Conservation (phyloP, 352 stramenopile genomes). For the Globisporangium apiculatum region DNA sequence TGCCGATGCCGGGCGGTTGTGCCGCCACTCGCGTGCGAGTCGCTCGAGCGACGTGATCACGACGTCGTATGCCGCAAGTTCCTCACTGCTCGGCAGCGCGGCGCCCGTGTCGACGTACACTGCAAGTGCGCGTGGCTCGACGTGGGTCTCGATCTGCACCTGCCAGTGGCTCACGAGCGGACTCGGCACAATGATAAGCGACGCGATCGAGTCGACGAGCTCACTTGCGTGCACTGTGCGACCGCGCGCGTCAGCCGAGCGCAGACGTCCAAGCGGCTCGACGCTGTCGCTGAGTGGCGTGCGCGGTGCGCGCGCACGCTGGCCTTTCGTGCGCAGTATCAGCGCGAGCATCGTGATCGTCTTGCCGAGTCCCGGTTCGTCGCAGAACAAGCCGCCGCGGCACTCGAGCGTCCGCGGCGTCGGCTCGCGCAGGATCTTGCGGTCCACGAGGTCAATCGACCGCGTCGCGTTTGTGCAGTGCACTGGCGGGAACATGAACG, state of each 20-base stretch:
- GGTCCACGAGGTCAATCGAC: slow-evolving; percentile 55
- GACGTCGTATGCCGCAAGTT: slow-evolving; percentile 57
- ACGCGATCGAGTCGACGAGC: slow-evolving; percentile 37
- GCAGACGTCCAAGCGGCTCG: slow-evolving; percentile 17
- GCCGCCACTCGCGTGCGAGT: slow-evolving; percentile 58
- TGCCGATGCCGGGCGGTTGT: slow-evolving; percentile 42
- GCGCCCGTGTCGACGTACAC: slow-evolving; percentile 38
- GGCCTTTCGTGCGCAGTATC: slow-evolving; percentile 69
- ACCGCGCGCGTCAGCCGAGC: slow-evolving; percentile 31
- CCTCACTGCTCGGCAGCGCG: slow-evolving; percentile 26
- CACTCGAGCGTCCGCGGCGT: slow-evolving; percentile 25
- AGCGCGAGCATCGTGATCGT: slow-evolving; percentile 83
- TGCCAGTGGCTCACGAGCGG: slow-evolving; percentile 74
- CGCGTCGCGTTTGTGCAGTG: slow-evolving; percentile 10
- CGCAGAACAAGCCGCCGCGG: slow-evolving; percentile 72
- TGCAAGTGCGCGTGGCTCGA: slow-evolving; percentile 22
- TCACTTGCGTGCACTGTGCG: slow-evolving; percentile 37
- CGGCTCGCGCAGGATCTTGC: slow-evolving; percentile 19
- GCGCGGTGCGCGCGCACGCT: slow-evolving; percentile 18
- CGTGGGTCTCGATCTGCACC: slow-evolving; percentile 62
- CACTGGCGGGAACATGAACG: slow-evolving; percentile 38
- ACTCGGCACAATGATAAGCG: slow-evolving; percentile 67
- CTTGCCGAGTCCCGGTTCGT: slow-evolving; percentile 80
- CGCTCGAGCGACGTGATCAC: slow-evolving; percentile 71
- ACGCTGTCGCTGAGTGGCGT: slow-evolving; percentile 5